Evolutionary conservation across 2,329 filamentous ascomycete genomes (phyloP).

Genomic region (Amesomyces nigricolor): DNA sequence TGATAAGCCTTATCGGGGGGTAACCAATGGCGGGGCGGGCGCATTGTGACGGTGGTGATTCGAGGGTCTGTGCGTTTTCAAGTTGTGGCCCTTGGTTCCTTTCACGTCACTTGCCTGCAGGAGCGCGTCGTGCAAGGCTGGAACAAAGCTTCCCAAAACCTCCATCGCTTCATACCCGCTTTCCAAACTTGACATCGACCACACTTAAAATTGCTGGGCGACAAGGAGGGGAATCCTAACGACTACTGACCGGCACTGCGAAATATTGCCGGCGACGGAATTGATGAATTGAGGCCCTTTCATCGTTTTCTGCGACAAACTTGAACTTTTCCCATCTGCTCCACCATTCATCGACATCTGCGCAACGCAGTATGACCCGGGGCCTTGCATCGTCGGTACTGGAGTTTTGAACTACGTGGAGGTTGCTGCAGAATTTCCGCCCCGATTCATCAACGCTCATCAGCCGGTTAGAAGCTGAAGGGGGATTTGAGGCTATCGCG

Average conservation of each 20-base stretch:
- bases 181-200: not conserved
- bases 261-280: constrained; percentile 5
- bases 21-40: constrained; percentile 6
- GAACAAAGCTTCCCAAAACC: constrained; percentile 7
- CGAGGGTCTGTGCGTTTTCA: not conserved
- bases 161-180: not conserved
- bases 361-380: constrained; percentile 20
- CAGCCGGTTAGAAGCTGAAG: not conserved
- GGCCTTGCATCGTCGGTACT: constrained; percentile 6
- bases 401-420: not conserved
- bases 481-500: not conserved
- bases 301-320: not conserved
- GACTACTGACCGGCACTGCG: not conserved
- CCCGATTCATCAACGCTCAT: not conserved
- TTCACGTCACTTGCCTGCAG: constrained; percentile 14
- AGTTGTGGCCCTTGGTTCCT: not conserved
- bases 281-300: constrained; percentile 8
- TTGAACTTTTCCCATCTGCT: not conserved
- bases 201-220: constrained; percentile 4
- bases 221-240: not conserved
- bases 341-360: constrained; percentile 3
- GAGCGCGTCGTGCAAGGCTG: constrained; percentile 13
- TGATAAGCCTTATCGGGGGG: constrained; percentile 13
- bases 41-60: not conserved
- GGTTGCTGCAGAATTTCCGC: not conserved